phyloP scores from a whole-genome alignment of 2,329 filamentous ascomycete species.

The Diaporthe humulicola region DNA sequence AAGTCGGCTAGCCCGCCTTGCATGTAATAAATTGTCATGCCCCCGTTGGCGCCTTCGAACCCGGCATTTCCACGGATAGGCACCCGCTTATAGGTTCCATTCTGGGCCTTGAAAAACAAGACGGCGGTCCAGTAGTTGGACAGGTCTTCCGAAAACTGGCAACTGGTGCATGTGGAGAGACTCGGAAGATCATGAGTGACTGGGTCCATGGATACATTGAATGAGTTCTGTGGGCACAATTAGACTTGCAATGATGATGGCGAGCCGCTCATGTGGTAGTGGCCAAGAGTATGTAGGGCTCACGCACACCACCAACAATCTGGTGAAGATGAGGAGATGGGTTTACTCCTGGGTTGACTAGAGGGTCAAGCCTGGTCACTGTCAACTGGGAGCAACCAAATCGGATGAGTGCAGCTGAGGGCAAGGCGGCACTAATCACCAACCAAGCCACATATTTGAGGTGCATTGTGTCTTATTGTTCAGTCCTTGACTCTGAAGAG shows the following conservation, averaged over 20 bases:
- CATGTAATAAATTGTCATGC: constrained; percentile 58
- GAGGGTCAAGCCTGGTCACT: constrained; percentile 55
- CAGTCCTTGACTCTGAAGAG: no score
- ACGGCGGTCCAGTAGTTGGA: constrained; percentile 51
- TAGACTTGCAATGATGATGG: background rate
- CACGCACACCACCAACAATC: constrained; percentile 42
- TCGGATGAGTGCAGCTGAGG: constrained; percentile 56
- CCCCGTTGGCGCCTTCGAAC: constrained; percentile 50
- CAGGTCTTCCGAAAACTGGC: constrained; percentile 50
- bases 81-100: constrained; percentile 49
- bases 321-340: constrained; percentile 45
- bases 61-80: constrained; percentile 39
- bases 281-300: background rate
- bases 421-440: constrained; percentile 45
- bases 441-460: constrained; percentile 46
- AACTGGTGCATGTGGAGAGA: constrained; percentile 51
- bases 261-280: background rate
- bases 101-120: constrained; percentile 44
- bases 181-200: constrained; percentile 45
- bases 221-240: constrained; percentile 36
- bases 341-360: constrained; percentile 42
- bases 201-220: constrained; percentile 48
- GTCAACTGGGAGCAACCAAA: constrained; percentile 63
- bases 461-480: background rate
- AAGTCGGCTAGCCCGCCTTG: constrained; percentile 54